These are phyloP conservation scores for Lotmaria passim DNA, from an alignment of 208 protist genomes.

Conservation along the genomic window DNA sequence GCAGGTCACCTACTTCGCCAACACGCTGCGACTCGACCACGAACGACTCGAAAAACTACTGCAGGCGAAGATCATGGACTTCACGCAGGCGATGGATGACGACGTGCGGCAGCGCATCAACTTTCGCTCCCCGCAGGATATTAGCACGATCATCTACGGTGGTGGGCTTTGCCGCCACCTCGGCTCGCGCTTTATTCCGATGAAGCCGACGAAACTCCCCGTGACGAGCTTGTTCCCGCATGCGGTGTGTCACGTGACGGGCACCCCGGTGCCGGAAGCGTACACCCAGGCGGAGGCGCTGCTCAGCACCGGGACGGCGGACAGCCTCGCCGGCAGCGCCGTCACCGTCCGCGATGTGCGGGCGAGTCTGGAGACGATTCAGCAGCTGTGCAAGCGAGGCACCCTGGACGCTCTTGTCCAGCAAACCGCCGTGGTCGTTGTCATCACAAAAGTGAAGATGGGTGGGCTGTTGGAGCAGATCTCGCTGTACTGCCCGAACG, in stretches of 20 bases:
- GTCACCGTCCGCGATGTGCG: constrained; percentile 42
- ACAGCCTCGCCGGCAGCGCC: not conserved
- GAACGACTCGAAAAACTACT: constrained; percentile 83
- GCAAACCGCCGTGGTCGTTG: constrained; percentile 80
- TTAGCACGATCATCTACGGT: constrained; percentile 91
- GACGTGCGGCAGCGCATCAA: constrained; percentile 88
- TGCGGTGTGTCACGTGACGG: constrained; percentile 71
- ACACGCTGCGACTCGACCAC: constrained; percentile 68
- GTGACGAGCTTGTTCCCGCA: constrained; percentile 83
- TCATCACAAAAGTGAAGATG: constrained; percentile 62
- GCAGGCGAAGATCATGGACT: constrained; percentile 87
- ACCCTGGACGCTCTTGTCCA: constrained; percentile 66
- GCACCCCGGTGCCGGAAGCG: constrained; percentile 56
- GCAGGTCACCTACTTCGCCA: constrained; percentile 69
- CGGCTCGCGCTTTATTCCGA: constrained; percentile 67
- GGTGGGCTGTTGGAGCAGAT: constrained; percentile 82
- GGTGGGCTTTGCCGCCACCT: constrained; percentile 85
- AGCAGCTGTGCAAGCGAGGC: constrained; percentile 43
- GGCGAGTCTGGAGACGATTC: constrained; percentile 45
- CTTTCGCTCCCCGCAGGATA: constrained; percentile 88
- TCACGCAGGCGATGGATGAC: constrained; percentile 84
- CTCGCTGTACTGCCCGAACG: constrained; percentile 77
- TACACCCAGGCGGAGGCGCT: constrained; percentile 69
- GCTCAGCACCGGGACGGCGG: constrained; percentile 15
- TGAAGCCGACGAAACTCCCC: constrained; percentile 57